phyloP scores from a whole-genome alignment of 164 flowering plant species.

The Saururus chinensis region DNA sequence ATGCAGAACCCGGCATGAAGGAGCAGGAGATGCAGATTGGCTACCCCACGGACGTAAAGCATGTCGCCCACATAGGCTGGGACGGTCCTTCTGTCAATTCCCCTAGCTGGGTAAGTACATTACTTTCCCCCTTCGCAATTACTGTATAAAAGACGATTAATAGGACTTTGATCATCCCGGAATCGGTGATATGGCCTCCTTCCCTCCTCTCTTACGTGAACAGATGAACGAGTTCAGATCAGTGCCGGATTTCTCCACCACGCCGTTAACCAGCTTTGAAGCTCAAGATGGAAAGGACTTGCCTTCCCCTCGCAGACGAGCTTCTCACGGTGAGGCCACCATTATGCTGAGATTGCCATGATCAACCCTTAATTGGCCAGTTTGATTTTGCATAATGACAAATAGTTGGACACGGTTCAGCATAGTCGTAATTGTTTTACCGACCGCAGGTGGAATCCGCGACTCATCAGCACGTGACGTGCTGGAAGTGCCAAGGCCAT shows the following conservation, averaged over 20 bases:
- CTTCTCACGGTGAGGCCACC: too few species aligned
- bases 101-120: constrained; percentile 77
- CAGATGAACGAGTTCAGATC: constrained; percentile 19
- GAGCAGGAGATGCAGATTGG: constrained; percentile 76
- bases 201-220: not conserved
- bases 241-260: constrained; percentile 11
- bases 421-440: too few species aligned
- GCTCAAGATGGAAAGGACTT: constrained; percentile 4
- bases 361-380: too few species aligned
- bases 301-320: not conserved
- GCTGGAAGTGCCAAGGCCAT: constrained; percentile 7
- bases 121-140: too few species aligned
- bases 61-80: constrained; percentile 87
- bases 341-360: too few species aligned
- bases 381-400: too few species aligned
- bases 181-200: too few species aligned
- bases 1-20: constrained; percentile 22
- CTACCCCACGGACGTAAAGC: constrained; percentile 77
- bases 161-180: not conserved
- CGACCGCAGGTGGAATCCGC: not conserved
- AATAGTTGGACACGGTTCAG: too few species aligned
- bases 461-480: constrained; percentile 5
- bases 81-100: constrained; percentile 52
- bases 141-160: too few species aligned
- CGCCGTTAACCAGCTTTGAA: constrained; percentile 1